Conservation (phyloP, 140 eudicot genomes). For the Flaveria floridana region DNA sequence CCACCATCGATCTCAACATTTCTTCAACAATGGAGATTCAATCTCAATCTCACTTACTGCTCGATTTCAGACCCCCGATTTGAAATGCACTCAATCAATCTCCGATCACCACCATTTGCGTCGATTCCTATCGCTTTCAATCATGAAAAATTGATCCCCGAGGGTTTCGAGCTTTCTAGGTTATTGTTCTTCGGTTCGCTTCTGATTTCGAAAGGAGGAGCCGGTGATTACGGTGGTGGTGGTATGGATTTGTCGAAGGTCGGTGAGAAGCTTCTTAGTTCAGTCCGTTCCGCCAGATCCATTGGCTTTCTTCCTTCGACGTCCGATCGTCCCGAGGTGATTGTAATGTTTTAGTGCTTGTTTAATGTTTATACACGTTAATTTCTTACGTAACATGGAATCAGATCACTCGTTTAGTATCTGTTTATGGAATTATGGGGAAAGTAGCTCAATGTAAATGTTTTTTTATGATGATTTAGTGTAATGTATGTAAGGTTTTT, state of each 20-base stretch:
- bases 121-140: slow-evolving; percentile 49
- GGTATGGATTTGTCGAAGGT: slow-evolving; percentile 86
- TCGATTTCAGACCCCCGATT: slow-evolving; percentile 26
- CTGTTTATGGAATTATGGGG: background rate
- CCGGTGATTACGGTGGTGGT: slow-evolving; percentile 27
- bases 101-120: slow-evolving; percentile 40
- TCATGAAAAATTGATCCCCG: slow-evolving; percentile 40
- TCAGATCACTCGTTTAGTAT: slow-evolving; percentile 4
- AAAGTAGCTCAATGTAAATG: slow-evolving; percentile 9
- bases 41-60: slow-evolving; percentile 21
- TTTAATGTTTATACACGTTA: background rate
- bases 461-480: background rate
- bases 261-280: slow-evolving; percentile 81
- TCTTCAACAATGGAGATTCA: slow-evolving; percentile 35
- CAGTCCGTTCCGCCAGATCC: slow-evolving; percentile 92
- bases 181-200: slow-evolving; percentile 57
- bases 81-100: slow-evolving; percentile 61
- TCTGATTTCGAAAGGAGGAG: slow-evolving; percentile 53
- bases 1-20: slow-evolving; percentile 23
- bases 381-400: background rate
- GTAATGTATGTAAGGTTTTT: slow-evolving; percentile 1
- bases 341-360: background rate
- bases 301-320: slow-evolving; percentile 55
- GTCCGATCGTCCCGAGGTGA: slow-evolving; percentile 89
- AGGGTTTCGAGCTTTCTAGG: slow-evolving; percentile 56